A percentile compares a stretch with the other conserved stretches of the same genome.
phyloP scores from a whole-genome alignment of 345 rosid species.

The Eucalyptus decipiens region DNA sequence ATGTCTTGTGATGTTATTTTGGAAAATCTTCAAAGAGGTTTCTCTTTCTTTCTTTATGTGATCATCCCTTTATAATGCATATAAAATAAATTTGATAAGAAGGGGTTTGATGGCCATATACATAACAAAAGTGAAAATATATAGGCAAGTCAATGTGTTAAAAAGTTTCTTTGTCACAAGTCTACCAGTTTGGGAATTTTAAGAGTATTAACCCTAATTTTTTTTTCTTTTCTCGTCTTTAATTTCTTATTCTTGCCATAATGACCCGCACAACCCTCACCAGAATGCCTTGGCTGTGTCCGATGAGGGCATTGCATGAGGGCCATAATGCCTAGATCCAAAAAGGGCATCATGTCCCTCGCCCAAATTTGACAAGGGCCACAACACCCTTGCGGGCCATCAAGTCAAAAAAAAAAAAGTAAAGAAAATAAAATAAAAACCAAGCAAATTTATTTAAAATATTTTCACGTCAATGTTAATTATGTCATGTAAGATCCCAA shows the following conservation, averaged over 20 bases:
- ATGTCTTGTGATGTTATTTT: neutral
- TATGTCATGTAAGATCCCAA: accelerated
- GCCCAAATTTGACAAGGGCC: accelerated
- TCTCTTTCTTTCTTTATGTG: neutral
- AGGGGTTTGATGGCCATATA: neutral
- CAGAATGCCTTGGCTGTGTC: neutral
- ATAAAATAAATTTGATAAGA: too few relatives aligned
- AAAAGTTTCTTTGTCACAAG: accelerated
- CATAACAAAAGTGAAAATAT: neutral
- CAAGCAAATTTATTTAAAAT: too few relatives aligned
- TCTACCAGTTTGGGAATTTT: too few relatives aligned
- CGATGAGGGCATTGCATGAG: accelerated
- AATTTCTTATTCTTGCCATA: accelerated
- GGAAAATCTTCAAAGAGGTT: neutral
- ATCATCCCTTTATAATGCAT: neutral
- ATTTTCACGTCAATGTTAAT: accelerated
- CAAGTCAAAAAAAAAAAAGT: neutral
- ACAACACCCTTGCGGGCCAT: neutral
- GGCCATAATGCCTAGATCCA: neutral
- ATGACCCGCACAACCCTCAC: accelerated
- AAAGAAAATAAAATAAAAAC: too few relatives aligned
- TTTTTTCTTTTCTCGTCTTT: neutral
- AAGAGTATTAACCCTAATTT: too few relatives aligned
- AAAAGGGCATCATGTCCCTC: neutral
- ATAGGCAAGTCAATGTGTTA: neutral